These are phyloP conservation scores for Calonectria multiphialidica DNA, from an alignment of 2,329 filamentous ascomycete genomes.

Conservation along the genomic window DNA sequence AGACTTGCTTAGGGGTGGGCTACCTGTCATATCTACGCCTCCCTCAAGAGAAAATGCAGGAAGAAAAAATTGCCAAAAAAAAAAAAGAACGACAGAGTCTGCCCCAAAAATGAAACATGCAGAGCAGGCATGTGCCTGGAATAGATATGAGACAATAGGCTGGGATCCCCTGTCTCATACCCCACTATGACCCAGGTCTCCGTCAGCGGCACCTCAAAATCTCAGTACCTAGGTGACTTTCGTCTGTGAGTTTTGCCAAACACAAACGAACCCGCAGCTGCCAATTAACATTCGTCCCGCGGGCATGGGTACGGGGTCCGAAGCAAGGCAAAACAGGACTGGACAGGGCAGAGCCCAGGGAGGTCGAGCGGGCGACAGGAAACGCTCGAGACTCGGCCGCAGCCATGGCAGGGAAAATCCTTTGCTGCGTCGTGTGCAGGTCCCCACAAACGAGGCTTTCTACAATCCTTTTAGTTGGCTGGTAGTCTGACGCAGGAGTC, in stretches of 20 bases:
- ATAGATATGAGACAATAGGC: constrained; percentile 17
- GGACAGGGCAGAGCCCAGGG: background rate
- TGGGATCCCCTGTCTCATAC: background rate
- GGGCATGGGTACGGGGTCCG: background rate
- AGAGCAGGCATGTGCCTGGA: constrained; percentile 28
- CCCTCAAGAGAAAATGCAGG: constrained; percentile 7
- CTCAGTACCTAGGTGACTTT: background rate
- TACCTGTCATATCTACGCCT: background rate
- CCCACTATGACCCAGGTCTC: background rate
- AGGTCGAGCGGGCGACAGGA: constrained; percentile 5
- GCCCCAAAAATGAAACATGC: constrained; percentile 24
- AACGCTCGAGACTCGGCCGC: constrained; percentile 6
- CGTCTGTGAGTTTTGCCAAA: constrained; percentile 1
- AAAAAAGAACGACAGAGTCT: background rate
- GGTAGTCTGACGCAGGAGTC: background rate
- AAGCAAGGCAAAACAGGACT: background rate
- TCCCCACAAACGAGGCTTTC: constrained; percentile 7
- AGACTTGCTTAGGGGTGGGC: background rate
- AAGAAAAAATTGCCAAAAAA: background rate
- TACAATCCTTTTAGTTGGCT: background rate
- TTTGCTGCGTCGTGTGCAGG: background rate
- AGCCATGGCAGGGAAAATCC: constrained; percentile 6
- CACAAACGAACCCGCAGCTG: constrained; percentile 12
- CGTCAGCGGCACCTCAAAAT: background rate
- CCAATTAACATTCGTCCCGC: constrained; percentile 9